Base-by-base conservation (phyloP, 2,329 filamentous ascomycete species). In the Furcasterigmium furcatum region DNA sequence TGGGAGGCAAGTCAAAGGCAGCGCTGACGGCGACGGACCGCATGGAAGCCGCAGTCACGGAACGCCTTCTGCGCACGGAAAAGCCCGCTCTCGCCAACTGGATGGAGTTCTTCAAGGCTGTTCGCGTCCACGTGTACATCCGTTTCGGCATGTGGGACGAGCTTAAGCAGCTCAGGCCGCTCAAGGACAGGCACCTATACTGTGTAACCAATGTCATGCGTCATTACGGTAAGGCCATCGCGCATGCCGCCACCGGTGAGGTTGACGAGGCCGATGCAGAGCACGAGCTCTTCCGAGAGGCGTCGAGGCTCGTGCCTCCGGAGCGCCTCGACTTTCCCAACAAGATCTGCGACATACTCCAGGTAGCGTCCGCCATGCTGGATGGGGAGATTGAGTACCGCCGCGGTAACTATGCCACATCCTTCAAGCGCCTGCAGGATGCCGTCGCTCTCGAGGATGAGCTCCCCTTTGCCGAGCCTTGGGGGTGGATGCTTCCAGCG, bases 401-500 rank as follows among this genome's bases (percentile, higher is more conserved):
- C 3, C 70, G 71, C 3, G 75, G 73, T 0, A 76, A 84, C 44
- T 74, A 76, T 42, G 73, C 79, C 0, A 38, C 58, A 0, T 85
- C 85, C 0, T 88, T 87, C 56, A 56, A 64, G 7, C 71, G 78
- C 43, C 67, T 90, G 3, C 72, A 74, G 2, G 67, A 67, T 9
- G 74, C 84, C 0, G 79, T 87, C n/a, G 56, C 65, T 1, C 70
- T 79, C 4, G 83, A 87, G 51, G 84, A 87, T 55, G 62, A 60
- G 0, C 71, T 90, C 22, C 80, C 79, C 0, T 89, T 87, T 49
- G 82, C 84, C 40, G 86, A 90, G 58, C 86, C 86, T 0, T 88
- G 85, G 85, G 83, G 82, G 0, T 89, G 85, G 85, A 88, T 89
- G 85, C 82, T 87, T 56, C 85, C 85, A 0, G 79, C 80, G 0